Conservation (phyloP, 805 yeast species). For the Ogataea saltuana region DNA sequence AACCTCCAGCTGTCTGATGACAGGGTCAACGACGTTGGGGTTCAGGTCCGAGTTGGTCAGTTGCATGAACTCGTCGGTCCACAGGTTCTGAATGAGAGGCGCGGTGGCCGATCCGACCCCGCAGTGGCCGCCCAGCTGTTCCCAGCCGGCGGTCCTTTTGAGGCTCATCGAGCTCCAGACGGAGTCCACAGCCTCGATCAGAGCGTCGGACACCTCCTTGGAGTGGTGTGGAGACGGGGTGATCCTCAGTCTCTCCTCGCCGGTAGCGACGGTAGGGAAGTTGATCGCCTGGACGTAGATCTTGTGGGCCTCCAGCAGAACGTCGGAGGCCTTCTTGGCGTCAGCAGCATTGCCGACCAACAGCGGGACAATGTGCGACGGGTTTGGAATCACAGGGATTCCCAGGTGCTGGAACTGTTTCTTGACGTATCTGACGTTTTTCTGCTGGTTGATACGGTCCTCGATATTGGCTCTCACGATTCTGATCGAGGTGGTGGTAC, state of each 20-base stretch:
- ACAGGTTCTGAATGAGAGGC: slow-evolving; percentile 59
- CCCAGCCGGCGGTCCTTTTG: slow-evolving; percentile 79
- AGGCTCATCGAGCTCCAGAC: slow-evolving; percentile 76
- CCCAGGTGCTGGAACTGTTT: slow-evolving; percentile 64
- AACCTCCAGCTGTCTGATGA: slow-evolving; percentile 62
- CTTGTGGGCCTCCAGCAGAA: slow-evolving; percentile 76
- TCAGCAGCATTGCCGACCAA: slow-evolving; percentile 91
- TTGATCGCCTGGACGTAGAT: slow-evolving; percentile 98
- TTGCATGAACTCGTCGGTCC: slow-evolving; percentile 81
- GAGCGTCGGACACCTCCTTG: slow-evolving; percentile 68
- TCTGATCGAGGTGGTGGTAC: slow-evolving; percentile 84
- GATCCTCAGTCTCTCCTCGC: slow-evolving; percentile 92
- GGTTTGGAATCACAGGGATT: slow-evolving; percentile 95
- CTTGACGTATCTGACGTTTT: slow-evolving; percentile 83
- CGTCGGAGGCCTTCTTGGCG: slow-evolving; percentile 89
- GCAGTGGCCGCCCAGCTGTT: slow-evolving; percentile 78
- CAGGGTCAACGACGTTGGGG: slow-evolving; percentile 64
- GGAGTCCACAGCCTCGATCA: slow-evolving; percentile 76
- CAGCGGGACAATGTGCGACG: slow-evolving; percentile 95
- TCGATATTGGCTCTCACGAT: slow-evolving; percentile 74
- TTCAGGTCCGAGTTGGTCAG: slow-evolving; percentile 65
- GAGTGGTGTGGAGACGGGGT: slow-evolving; percentile 99
- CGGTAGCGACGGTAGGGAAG: slow-evolving; percentile 96
- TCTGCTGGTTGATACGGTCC: slow-evolving; percentile 83
- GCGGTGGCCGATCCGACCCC: slow-evolving; percentile 70